Evolutionary conservation across 1,139 yeast species (phyloP), one percentile per base, ranked within the genome.

Genomic region (Lodderomyces pseudojiufengensis): DNA sequence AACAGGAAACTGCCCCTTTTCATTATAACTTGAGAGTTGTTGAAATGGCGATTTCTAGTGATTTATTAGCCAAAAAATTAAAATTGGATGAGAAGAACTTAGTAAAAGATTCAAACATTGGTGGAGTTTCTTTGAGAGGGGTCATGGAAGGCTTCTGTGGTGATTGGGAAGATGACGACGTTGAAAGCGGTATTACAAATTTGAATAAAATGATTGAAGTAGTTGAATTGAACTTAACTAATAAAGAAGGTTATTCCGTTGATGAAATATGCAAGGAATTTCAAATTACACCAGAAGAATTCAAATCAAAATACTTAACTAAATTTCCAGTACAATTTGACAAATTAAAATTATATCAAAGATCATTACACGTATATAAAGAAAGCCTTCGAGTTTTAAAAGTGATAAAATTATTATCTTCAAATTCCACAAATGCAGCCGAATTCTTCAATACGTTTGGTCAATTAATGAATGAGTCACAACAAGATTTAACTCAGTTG

Each of bases 21-120:
- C 78, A 78, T 54, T 82, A 82, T 57, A 82, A 82, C 52, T 63
- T 82, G 50, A 67, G 90, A 33, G 87, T 79, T 4, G 86, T 80
- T 14, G 88, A 81, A 50, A 80, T 78, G 39, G 78, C 81, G 1
- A 60, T 78, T 15, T 84, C 84, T 4, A 78, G 85, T 3, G 78
- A 75, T 37, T 54, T 77, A 9, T 58, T 81, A 45, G 84, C 82
- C 11, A 55, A 63, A 33, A 64, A 63, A 43, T 65, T 69, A 33
- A 69, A 66, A 8, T 14, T 24, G 5, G 21, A 30, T 14, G 49
- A 51, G 2, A 18, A 20, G 4, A 18, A 7, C 4, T 57, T 77
- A 24, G 64, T 61, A 1, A 66, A 66, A 39, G 80, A 78, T 48
- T 78, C 84, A 6, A 79, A 78, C 48, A 62, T 78, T 32, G 61